Evolutionary conservation across 169 alveolate genomes (phyloP).

Genomic region (Cryptosporidium meleagridis): DNA sequence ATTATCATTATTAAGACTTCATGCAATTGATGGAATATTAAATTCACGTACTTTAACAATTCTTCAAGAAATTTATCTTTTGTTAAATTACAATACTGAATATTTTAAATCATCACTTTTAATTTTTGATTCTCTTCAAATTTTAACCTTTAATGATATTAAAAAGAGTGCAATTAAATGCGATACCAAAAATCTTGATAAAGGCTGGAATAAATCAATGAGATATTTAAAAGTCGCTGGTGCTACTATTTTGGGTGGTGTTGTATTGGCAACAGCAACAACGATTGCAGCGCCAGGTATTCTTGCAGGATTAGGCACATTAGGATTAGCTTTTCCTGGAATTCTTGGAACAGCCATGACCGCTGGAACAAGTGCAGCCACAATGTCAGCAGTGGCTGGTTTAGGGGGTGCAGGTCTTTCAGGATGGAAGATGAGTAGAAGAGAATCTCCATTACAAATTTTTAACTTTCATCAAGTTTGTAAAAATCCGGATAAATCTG

Average conservation of each 20-base stretch:
- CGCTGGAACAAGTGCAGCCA: constrained; percentile 60
- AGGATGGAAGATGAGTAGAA: constrained; percentile 75
- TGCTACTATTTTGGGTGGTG: constrained; percentile 63
- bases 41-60: constrained; percentile 50
- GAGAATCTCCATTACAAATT: constrained; percentile 60
- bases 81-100: not conserved
- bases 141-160: constrained; percentile 32
- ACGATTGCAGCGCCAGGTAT: constrained; percentile 73
- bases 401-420: constrained; percentile 71
- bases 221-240: constrained; percentile 69
- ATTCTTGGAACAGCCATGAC: constrained; percentile 45
- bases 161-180: constrained; percentile 24
- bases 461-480: constrained; percentile 46
- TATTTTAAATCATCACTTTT: not conserved
- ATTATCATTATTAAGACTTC: constrained; percentile 56
- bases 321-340: constrained; percentile 46
- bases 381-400: constrained; percentile 65
- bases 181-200: constrained; percentile 24
- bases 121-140: constrained; percentile 39
- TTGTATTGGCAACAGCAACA: constrained; percentile 63
- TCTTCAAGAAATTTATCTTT: constrained; percentile 32
- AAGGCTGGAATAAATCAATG: constrained; percentile 48
- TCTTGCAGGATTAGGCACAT: constrained; percentile 61
- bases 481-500: constrained; percentile 13
- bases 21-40: constrained; percentile 49